Conservation (phyloP, 1,284 basidiomycete genomes). For the Agaricales sp. region DNA sequence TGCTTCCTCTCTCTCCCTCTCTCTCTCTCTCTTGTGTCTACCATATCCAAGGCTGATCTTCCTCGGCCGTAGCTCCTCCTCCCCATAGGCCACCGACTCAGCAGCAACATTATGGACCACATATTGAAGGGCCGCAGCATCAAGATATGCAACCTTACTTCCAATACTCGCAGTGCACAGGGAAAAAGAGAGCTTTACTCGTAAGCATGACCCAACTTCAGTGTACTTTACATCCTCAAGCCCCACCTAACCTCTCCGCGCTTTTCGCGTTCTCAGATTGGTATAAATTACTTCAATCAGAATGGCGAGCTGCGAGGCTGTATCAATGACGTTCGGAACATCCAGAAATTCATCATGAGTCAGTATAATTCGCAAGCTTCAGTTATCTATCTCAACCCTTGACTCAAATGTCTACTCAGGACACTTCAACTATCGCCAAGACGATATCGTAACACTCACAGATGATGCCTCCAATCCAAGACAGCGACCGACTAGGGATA, state of each 20-base stretch:
- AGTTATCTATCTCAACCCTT: neutral
- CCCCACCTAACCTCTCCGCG: neutral
- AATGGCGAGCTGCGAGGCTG: constrained; percentile 63
- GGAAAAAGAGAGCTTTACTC: constrained; percentile 57
- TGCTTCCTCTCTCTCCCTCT: neutral
- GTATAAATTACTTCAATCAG: constrained; percentile 76
- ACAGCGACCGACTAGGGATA: constrained; percentile 66
- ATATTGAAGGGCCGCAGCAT: constrained; percentile 39
- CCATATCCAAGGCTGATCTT: neutral
- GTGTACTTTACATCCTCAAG: neutral
- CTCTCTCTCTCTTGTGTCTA: neutral
- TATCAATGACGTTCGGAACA: constrained; percentile 81
- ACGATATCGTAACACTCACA: constrained; percentile 84
- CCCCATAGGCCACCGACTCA: constrained; percentile 46
- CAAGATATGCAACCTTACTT: constrained; percentile 51
- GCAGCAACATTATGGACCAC: constrained; percentile 61
- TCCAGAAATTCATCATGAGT: constrained; percentile 56
- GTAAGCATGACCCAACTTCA: constrained; percentile 6
- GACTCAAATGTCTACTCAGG: constrained; percentile 23
- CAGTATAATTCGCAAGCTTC: constrained; percentile 35
- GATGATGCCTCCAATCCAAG: constrained; percentile 62
- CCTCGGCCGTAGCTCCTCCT: too few species aligned
- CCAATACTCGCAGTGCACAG: constrained; percentile 80
- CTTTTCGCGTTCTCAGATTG: too few species aligned
- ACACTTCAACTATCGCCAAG: constrained; percentile 58